phyloP scores from a whole-genome alignment of 2,329 filamentous ascomycete species.

The Amauroascus verrucosus region DNA sequence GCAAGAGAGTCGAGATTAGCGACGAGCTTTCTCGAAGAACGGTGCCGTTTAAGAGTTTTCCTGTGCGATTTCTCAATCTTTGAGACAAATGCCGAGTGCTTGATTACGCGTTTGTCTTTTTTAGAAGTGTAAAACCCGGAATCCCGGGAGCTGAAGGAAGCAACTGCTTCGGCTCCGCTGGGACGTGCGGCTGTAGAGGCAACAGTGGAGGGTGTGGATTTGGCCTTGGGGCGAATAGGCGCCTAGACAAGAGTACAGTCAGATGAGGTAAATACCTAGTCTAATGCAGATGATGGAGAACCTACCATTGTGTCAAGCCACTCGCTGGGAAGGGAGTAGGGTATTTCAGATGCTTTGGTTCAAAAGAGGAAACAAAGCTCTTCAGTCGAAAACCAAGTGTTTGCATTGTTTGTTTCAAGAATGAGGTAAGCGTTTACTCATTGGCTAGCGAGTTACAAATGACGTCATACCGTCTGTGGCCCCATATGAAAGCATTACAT shows the following conservation, averaged over 20 bases:
- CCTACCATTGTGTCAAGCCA: background rate
- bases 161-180: slow-evolving; percentile 8
- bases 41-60: slow-evolving; percentile 52
- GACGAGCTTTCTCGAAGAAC: slow-evolving; percentile 67
- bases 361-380: background rate
- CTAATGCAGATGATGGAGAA: too few relatives aligned
- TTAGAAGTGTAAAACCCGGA: slow-evolving; percentile 59
- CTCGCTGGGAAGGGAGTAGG: background rate
- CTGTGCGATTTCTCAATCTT: slow-evolving; percentile 56
- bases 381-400: background rate
- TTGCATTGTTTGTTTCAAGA: slow-evolving; percentile 3
- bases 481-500: background rate
- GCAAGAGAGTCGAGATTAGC: slow-evolving; percentile 65
- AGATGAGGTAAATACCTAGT: background rate
- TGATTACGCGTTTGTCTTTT: slow-evolving; percentile 71
- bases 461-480: slow-evolving; percentile 1
- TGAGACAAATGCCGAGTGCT: slow-evolving; percentile 67
- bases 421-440: background rate
- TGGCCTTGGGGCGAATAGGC: slow-evolving; percentile 20
- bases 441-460: background rate
- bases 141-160: slow-evolving; percentile 20
- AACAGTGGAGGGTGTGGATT: slow-evolving; percentile 17
- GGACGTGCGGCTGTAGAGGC: slow-evolving; percentile 16
- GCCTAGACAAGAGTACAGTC: slow-evolving; percentile 18
- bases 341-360: background rate